A percentile compares a stretch with the other conserved stretches of the same genome.
phyloP scores from a whole-genome alignment of 306 rosid species.

The Biancaea sappan region DNA sequence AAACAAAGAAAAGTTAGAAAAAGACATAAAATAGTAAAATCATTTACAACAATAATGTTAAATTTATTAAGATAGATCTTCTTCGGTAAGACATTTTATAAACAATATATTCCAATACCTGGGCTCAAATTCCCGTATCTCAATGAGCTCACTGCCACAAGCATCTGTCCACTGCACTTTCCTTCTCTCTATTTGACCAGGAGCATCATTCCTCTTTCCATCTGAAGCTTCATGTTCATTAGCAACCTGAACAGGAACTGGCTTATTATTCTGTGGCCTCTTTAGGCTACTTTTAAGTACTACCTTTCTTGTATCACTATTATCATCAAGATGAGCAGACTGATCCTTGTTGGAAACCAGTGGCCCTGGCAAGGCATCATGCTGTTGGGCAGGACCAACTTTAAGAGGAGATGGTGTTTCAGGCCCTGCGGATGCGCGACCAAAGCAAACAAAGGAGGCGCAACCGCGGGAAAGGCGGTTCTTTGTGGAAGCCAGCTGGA shows the following conservation, averaged over 20 bases:
- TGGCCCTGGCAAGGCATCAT: conserved; percentile 57
- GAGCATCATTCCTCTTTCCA: conserved; percentile 43
- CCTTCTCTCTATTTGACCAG: conserved; percentile 56
- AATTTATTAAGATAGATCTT: background rate
- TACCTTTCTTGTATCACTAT: conserved; percentile 40
- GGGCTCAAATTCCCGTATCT: conserved; percentile 78
- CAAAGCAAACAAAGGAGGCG: conserved; percentile 83
- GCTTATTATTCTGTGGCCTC: conserved; percentile 41
- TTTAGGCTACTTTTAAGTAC: conserved; percentile 76
- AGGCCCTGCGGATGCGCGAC: conserved; percentile 70
- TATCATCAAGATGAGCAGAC: conserved; percentile 38
- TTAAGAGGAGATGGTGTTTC: conserved; percentile 70
- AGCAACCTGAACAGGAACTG: conserved; percentile 44
- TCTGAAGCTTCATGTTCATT: conserved; percentile 38
- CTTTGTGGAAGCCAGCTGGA: conserved; percentile 91
- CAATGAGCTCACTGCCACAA: conserved; percentile 74
- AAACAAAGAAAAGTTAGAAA: background rate
- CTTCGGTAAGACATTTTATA: background rate
- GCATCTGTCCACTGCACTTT: conserved; percentile 88
- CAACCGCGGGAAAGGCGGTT: conserved; percentile 66
- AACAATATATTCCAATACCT: conserved; percentile 48
- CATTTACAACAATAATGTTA: background rate
- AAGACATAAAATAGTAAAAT: conserved; percentile 7
- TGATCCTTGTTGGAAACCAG: conserved; percentile 52
- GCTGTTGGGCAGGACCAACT: conserved; percentile 76